These are phyloP conservation scores for Vicia faba DNA, from an alignment of 306 rosid species.

Conservation along the genomic window DNA sequence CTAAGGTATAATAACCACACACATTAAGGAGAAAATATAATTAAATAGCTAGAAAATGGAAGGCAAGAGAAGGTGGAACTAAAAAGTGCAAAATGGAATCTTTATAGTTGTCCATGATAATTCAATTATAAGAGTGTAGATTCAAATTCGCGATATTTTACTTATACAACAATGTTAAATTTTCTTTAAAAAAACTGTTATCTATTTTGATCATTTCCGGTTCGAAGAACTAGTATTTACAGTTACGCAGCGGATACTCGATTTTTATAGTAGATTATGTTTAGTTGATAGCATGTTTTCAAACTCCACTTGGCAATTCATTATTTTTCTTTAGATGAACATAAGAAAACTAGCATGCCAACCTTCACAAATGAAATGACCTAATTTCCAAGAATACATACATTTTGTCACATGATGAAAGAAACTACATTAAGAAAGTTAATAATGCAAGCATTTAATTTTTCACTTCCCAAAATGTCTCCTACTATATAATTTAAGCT, in stretches of 20 bases:
- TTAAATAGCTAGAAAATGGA: constrained; percentile 15
- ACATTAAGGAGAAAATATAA: background rate
- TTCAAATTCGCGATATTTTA: too few relatives aligned
- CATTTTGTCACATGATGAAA: background rate
- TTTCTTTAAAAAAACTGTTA: too few relatives aligned
- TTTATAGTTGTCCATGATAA: too few relatives aligned
- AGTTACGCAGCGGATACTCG: too few relatives aligned
- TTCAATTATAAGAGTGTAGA: too few relatives aligned
- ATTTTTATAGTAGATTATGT: background rate
- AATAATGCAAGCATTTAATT: constrained; percentile 15
- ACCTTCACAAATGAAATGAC: background rate
- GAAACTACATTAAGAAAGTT: background rate
- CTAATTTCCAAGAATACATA: background rate
- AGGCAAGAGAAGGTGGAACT: constrained; percentile 18
- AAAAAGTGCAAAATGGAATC: background rate
- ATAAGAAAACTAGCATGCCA: background rate
- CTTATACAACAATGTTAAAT: too few relatives aligned
- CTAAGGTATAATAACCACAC: constrained; percentile 35
- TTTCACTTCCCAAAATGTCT: background rate
- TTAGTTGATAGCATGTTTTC: constrained; percentile 28
- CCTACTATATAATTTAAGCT: background rate
- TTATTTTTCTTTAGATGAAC: constrained; percentile 8
- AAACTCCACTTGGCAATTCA: constrained; percentile 20
- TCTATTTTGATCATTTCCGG: too few relatives aligned
- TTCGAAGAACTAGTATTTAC: too few relatives aligned